phyloP scores from a whole-genome alignment of 108 stramenopile species.

The Cyclostephanos tholiformis region DNA sequence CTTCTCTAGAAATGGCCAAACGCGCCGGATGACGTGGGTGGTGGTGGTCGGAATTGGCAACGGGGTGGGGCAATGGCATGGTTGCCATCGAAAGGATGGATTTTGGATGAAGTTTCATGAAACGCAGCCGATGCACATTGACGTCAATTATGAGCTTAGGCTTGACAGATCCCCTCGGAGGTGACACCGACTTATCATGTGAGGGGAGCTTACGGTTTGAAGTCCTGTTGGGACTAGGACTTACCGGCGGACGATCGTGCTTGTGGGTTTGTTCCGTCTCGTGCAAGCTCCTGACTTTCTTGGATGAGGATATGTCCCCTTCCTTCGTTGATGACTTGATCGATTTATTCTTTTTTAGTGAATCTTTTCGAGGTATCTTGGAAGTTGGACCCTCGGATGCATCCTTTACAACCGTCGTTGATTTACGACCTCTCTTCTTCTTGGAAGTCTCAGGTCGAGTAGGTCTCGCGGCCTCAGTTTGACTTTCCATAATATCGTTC shows the following conservation, averaged over 20 bases:
- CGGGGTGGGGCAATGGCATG: constrained; percentile 22
- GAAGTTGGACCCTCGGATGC: not conserved
- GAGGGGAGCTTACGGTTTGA: not conserved
- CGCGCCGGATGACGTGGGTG: constrained; percentile 35
- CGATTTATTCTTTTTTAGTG: constrained; percentile 17
- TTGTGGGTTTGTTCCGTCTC: constrained; percentile 18
- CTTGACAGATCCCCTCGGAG: not conserved
- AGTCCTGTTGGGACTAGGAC: constrained; percentile 15
- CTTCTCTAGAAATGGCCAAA: constrained; percentile 60
- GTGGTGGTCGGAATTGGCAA: not conserved
- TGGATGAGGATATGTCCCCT: constrained; percentile 1
- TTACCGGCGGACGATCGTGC: constrained; percentile 6
- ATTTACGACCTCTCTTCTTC: not conserved
- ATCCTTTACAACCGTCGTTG: not conserved
- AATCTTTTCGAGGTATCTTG: not conserved
- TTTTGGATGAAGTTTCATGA: constrained; percentile 61
- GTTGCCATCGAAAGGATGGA: constrained; percentile 63
- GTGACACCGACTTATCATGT: not conserved
- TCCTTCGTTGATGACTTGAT: constrained; percentile 9
- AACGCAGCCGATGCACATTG: constrained; percentile 73
- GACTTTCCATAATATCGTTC: not conserved
- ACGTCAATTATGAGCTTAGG: constrained; percentile 56
- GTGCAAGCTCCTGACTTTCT: not conserved
- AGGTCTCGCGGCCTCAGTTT: not conserved
- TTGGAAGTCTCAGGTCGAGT: not conserved